A percentile compares a stretch with the other conserved stretches of the same genome.
Conservation (phyloP, 2,329 filamentous ascomycete species). For the Corinectria fuckeliana region DNA sequence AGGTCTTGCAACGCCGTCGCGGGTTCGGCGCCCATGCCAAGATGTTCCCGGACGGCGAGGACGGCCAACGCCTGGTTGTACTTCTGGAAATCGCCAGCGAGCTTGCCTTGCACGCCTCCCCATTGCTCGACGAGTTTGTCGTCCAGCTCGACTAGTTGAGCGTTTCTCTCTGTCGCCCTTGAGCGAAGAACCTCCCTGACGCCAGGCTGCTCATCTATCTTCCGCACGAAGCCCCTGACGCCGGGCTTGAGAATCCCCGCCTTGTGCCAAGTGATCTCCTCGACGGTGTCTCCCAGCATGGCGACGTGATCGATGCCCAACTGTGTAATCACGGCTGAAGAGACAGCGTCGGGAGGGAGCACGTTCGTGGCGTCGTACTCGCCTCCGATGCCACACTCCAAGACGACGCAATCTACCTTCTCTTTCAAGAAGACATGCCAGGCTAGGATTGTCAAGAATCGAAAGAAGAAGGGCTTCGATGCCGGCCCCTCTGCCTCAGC, state of each 20-base stretch:
- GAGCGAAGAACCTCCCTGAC: constrained; percentile 61
- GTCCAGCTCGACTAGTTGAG: constrained; percentile 51
- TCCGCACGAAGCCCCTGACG: constrained; percentile 47
- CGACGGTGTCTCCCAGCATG: constrained; percentile 79
- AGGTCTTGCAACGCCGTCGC: constrained; percentile 34
- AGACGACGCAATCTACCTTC: constrained; percentile 77
- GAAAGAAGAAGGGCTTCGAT: constrained; percentile 89
- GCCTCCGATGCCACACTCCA: constrained; percentile 94
- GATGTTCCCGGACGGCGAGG: constrained; percentile 62
- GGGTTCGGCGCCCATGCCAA: constrained; percentile 45
- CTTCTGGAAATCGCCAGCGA: constrained; percentile 62
- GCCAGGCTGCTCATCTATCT: constrained; percentile 40
- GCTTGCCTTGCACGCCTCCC: constrained; percentile 49
- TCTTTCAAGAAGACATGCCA: constrained; percentile 82
- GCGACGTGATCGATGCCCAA: constrained; percentile 85
- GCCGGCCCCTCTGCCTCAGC: constrained; percentile 60
- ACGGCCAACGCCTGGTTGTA: constrained; percentile 65
- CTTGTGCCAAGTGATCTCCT: constrained; percentile 90
- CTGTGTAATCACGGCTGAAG: constrained; percentile 76
- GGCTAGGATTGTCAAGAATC: constrained; percentile 87
- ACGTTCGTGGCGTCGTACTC: constrained; percentile 95
- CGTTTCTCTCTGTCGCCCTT: constrained; percentile 64
- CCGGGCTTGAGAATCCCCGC: constrained; percentile 81
- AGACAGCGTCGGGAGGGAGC: constrained; percentile 66
- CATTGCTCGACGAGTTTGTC: constrained; percentile 48